phyloP scores from a whole-genome alignment of 305 asterid genomes.

The Striga hermonthica region DNA sequence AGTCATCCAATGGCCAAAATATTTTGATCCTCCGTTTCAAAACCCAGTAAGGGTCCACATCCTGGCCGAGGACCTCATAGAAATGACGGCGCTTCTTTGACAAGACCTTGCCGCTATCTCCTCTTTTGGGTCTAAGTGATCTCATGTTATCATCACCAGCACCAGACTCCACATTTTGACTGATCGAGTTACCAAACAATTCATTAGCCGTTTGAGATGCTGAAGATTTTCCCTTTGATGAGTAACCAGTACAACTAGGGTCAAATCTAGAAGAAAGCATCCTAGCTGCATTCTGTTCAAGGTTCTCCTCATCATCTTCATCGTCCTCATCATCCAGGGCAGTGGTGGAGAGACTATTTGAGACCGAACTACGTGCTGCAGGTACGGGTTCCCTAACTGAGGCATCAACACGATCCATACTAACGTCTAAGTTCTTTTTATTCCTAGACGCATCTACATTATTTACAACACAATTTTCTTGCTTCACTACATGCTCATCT shows the following conservation, averaged over 20 bases:
- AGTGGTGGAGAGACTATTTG: conserved; percentile 30
- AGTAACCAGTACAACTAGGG: conserved; percentile 73
- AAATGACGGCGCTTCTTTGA: conserved; percentile 75
- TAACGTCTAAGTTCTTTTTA: conserved; percentile 36
- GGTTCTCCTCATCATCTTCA: conserved; percentile 80
- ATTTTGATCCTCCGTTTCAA: conserved; percentile 64
- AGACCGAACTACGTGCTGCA: conserved; percentile 36
- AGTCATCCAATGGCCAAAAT: conserved; percentile 79
- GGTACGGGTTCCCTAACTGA: conserved; percentile 41
- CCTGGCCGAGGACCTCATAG: conserved; percentile 50
- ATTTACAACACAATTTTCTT: conserved; percentile 32
- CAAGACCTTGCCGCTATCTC: conserved; percentile 45
- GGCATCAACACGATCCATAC: conserved; percentile 32
- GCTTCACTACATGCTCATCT: conserved; percentile 32
- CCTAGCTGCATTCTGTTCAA: conserved; percentile 81
- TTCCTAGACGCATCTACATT: conserved; percentile 41
- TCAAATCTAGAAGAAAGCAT: conserved; percentile 92
- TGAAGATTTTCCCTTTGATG: conserved; percentile 43
- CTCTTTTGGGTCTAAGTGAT: conserved; percentile 61
- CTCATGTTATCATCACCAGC: conserved; percentile 47
- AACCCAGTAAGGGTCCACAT: conserved; percentile 58
- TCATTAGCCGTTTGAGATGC: conserved; percentile 41
- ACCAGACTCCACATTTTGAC: conserved; percentile 40
- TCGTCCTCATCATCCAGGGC: conserved; percentile 61
- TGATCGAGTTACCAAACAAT: conserved; percentile 34